phyloP scores from a whole-genome alignment of 2,329 filamentous ascomycete genomes.

The Didymella arachidicola region DNA sequence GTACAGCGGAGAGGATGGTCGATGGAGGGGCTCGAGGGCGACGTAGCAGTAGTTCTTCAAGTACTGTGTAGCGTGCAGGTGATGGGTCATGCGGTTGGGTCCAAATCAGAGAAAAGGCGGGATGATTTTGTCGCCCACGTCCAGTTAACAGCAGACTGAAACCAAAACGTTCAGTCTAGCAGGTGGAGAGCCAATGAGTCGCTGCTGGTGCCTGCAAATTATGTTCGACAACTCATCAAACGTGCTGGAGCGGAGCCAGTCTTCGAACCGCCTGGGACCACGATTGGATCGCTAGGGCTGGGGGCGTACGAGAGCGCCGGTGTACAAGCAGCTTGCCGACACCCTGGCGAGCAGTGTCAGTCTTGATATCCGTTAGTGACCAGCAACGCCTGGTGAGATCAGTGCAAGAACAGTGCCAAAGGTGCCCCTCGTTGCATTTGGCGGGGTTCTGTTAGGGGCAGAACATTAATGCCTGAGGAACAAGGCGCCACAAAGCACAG shows the following conservation, averaged over 20 bases:
- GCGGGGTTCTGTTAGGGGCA: conserved; percentile 12
- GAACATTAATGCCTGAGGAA: conserved; percentile 8
- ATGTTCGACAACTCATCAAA: conserved; percentile 50
- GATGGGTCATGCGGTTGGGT: conserved; percentile 46
- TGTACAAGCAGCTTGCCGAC: conserved; percentile 13
- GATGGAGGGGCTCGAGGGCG: conserved; percentile 17
- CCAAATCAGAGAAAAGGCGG: conserved; percentile 38
- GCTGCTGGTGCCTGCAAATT: conserved; percentile 35
- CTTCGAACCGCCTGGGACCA: conserved; percentile 28
- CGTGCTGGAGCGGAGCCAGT: conserved; percentile 41
- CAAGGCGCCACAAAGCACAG: conserved; percentile 8
- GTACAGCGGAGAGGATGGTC: neutral
- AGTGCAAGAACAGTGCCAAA: neutral
- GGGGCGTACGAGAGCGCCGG: conserved; percentile 13
- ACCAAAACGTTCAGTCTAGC: conserved; percentile 48
- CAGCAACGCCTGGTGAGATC: neutral
- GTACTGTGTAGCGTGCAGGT: conserved; percentile 39
- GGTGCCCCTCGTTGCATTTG: conserved; percentile 16
- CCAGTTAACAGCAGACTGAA: conserved; percentile 47
- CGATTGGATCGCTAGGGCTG: conserved; percentile 38
- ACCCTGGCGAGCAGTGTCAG: neutral
- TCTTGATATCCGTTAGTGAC: neutral
- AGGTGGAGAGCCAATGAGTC: conserved; percentile 40
- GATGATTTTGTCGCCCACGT: conserved; percentile 45
- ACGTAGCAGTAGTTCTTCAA: conserved; percentile 39